Evolutionary conservation across 2,329 filamentous ascomycete genomes (phyloP), one percentile per base, ranked within the genome.

Genomic region (Pseudogymnoascus sp.): DNA sequence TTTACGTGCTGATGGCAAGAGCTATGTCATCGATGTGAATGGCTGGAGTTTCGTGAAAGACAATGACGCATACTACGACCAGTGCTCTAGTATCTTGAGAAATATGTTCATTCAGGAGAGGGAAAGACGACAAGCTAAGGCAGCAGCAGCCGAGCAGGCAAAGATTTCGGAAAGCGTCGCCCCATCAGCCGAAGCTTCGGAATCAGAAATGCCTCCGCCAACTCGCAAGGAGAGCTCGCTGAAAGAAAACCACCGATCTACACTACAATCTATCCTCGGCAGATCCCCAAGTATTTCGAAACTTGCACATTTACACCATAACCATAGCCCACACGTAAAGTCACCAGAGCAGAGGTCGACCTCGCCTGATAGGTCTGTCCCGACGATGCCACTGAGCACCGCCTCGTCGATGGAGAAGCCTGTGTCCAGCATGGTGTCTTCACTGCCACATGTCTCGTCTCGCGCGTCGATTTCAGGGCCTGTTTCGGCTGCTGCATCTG

Each of bases 21-120:
- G 93, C 74, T 99, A 91, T 76, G 95, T 99, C 60, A 99, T 99
- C 69, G 95, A 99, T 71, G 95, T 99, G 70, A 99, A 99, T 74
- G 95, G 95, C 11, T 99, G 96, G 96, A 97, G 93, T 73, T 99
- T 99, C 71, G 95, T 99, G 75, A 99, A 99, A 75, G 96, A 99
- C 75, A 99, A 99, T 71, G 93, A 97, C 67, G 93, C 96, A 66
- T 99, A 99, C 75, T 99, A 99, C 74, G 90, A 97, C 71, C 91
- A 91, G 71, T 95, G 89, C 69, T 86, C 95, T 21, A 87, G 81
- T 65, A 96, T 97, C 60, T 79, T 99, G 61, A 90, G 87, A 72
- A 88, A 95, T 5, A 90, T 96, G 73, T 97, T 99, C 69, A 80
- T 96, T 67, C 86, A 86, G 67, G 93, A 97, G 75, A 91, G 87